These are phyloP conservation scores for Nigrograna mackinnonii DNA, from an alignment of 2,329 filamentous ascomycete genomes.

Conservation along the genomic window DNA sequence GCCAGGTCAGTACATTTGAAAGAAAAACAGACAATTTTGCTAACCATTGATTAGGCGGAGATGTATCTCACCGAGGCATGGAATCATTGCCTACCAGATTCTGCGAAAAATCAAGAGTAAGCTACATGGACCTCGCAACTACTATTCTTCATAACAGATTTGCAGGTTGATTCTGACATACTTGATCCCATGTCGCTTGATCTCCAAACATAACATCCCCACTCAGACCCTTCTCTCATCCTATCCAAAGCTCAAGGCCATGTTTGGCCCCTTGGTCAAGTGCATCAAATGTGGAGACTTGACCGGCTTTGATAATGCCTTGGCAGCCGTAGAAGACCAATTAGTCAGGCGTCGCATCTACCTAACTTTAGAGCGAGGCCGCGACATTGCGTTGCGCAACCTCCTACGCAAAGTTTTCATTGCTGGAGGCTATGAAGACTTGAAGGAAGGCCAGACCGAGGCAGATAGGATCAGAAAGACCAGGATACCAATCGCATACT, in stretches of 20 bases:
- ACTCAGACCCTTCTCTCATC: conserved; percentile 70
- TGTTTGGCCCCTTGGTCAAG: conserved; percentile 76
- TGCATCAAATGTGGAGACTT: conserved; percentile 86
- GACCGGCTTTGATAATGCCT: conserved; percentile 78
- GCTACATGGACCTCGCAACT: conserved; percentile 29
- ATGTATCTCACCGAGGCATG: conserved; percentile 75
- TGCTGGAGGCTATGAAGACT: conserved; percentile 74
- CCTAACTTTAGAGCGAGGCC: conserved; percentile 86
- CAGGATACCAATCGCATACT: conserved; percentile 80
- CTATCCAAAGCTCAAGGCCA: conserved; percentile 73
- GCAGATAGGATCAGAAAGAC: conserved; percentile 69
- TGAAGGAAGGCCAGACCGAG: conserved; percentile 68
- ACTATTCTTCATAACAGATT: conserved; percentile 19
- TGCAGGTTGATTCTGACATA: conserved; percentile 86
- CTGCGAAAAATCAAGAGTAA: conserved; percentile 79
- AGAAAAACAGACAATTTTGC: no score
- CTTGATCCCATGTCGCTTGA: conserved; percentile 87
- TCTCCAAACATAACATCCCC: conserved; percentile 85
- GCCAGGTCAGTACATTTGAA: conserved; percentile 57
- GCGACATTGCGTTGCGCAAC: conserved; percentile 91
- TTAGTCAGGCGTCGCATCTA: conserved; percentile 95
- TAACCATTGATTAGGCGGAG: conserved; percentile 29
- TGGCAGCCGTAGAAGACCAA: conserved; percentile 82
- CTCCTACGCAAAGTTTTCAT: conserved; percentile 90
- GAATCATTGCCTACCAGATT: conserved; percentile 74